Evolutionary conservation across 306 rosid species (phyloP), one percentile per base, ranked within the genome.

Genomic region (Cucumis hystrix): DNA sequence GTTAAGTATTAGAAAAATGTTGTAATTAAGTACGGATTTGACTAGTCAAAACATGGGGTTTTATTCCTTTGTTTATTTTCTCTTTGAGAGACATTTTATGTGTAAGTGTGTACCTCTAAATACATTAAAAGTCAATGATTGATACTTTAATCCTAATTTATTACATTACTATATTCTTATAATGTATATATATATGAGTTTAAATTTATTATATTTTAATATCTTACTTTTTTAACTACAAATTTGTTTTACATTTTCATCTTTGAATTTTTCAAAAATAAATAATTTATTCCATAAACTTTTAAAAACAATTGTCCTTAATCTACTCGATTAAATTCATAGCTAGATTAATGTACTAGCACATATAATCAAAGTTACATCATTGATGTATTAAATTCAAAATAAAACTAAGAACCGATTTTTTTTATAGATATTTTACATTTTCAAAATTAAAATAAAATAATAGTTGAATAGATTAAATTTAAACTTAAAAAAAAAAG

Each of bases 31-130:
- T 59, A 57, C 55, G 78, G 67, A 55, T 75, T 75, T 75, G 78
- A 75, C 78, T 55, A 15, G 78, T 75, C 78, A 75, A 75, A 39
- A 7, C 67, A 20, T 35, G 30, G 51, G 78, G 15, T 75, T 57
- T 57, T 37, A 4, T 75, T 52, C 11, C 39, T 0, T 75, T n/a
- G 17, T 57, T 74, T 55, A 49, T 54, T 73, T 30, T 28, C 62
- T 52, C 62, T 52, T 54, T 73, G 52, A 66, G 51, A 17, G 54
- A 66, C 74, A 68, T 39, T 39, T 56, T 54, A 49, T 55, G 49
- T 74, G 63, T 68, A 43, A 45, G 11, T 43, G 74, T 68, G 74
- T 68, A 43, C 55, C n/a, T 43, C 20, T 74, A 33, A 55, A 56
- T 23, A n/a, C 60, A 71, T 71, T 23, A 30, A 17, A 72, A 72